Evolutionary conservation across 306 rosid species (phyloP), one percentile per base, ranked within the genome.

Genomic region (Heteromeles arbutifolia): DNA sequence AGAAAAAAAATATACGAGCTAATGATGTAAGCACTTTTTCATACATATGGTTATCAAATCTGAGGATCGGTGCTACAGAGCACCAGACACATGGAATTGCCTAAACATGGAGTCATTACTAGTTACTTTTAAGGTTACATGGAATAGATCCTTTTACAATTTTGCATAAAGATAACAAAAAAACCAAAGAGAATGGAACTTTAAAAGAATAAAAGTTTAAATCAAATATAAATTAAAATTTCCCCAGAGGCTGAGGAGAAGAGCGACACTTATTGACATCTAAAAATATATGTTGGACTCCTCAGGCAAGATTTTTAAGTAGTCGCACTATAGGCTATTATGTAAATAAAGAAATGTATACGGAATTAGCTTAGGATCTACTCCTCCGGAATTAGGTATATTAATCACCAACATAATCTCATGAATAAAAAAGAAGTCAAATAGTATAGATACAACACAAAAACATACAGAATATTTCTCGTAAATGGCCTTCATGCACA

Each of bases 401-500:
- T 54, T n/a, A 76, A 17, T 37, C 14, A 63, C 62, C 74, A 65
- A 69, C 37, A 72, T 21, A 74, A 45, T 56, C 13, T 44, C 72
- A 31, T 28, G 24, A 83, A 34, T 34, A 17, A 32, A 63, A 64
- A 54, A 44, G 3, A 77, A 67, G 39, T 82, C 13, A 69, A 80
- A 17, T 14, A 29, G 3, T 59, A 61, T 32, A 31, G 63, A 74
- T 44, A 52, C 34, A 44, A 52, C 44, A 43, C 4, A 59, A 71
- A 76, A 66, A 73, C 99, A 66, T 90, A 96, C 99, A 74, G 76
- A 96, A 96, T 41, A 96, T 96, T 83, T 96, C 99, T 82, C 75
- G 86, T 76, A 96, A 84, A 87, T 96, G 98, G 83, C 97, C 97
- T 81, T 96, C 99, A 62, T 96, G 80, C 82, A 96, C 99, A 84